Percentiles rank a stretch among this genome's conserved stretches.
phyloP scores from a whole-genome alignment of 345 rosid species.

The Populus alba region DNA sequence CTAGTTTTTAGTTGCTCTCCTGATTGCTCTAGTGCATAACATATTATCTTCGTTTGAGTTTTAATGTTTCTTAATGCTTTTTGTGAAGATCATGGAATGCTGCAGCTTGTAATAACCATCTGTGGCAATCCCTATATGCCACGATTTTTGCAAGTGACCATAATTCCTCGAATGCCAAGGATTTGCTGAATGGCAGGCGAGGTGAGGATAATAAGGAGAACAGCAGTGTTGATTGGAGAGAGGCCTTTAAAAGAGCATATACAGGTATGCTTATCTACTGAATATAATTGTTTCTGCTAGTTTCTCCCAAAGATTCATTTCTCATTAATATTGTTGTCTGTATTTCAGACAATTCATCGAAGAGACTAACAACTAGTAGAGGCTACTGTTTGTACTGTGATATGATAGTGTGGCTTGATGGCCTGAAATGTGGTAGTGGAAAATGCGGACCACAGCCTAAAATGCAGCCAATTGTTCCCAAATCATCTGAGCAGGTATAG shows the following conservation, averaged over 20 bases:
- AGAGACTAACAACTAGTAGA: slow-evolving; percentile 44
- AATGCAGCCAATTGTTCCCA: slow-evolving; percentile 30
- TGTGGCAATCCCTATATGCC: slow-evolving; percentile 55
- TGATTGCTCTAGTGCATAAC: neutral
- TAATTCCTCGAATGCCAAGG: slow-evolving; percentile 16
- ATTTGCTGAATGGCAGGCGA: neutral
- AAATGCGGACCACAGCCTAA: slow-evolving; percentile 10
- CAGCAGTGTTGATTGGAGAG: slow-evolving; percentile 51
- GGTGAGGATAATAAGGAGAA: slow-evolving; percentile 2
- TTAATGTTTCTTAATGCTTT: slow-evolving; percentile 9
- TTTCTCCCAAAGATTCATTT: neutral
- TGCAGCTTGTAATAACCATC: slow-evolving; percentile 51
- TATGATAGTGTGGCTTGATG: slow-evolving; percentile 52
- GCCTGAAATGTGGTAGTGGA: slow-evolving; percentile 39
- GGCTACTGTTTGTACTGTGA: slow-evolving; percentile 60
- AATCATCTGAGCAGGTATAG: slow-evolving; percentile 46
- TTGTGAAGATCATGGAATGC: slow-evolving; percentile 74
- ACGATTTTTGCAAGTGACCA: slow-evolving; percentile 27
- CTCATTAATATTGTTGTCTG: neutral
- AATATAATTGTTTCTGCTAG: neutral
- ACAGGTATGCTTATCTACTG: slow-evolving; percentile 37
- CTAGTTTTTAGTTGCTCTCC: too few relatives aligned
- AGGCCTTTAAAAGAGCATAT: slow-evolving; percentile 49
- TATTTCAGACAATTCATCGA: slow-evolving; percentile 40
- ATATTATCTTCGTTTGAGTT: neutral